These are phyloP conservation scores for Groenewaldozyma sp. DNA, from an alignment of 1,139 yeast genomes.

Conservation along the genomic window DNA sequence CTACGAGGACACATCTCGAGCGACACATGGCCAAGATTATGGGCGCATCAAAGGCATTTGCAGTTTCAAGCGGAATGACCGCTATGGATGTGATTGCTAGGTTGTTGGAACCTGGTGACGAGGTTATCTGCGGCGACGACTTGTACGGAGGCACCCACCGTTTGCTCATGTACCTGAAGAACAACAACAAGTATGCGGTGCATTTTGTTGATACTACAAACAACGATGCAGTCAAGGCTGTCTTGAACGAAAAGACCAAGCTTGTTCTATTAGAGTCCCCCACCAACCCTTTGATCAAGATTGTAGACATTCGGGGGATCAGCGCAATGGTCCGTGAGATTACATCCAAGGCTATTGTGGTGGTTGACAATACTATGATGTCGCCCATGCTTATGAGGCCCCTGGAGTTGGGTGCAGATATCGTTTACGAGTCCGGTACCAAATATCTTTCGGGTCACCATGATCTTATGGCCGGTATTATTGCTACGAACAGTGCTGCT, in stretches of 20 bases:
- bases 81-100: constrained; percentile 78
- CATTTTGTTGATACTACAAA: constrained; percentile 78
- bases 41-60: constrained; percentile 63
- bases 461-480: constrained; percentile 90
- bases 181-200: constrained; percentile 59
- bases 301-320: constrained; percentile 65
- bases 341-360: constrained; percentile 64
- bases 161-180: constrained; percentile 61
- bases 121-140: constrained; percentile 88
- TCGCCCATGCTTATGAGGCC: constrained; percentile 83
- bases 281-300: constrained; percentile 84
- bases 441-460: constrained; percentile 90
- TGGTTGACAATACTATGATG: constrained; percentile 95
- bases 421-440: constrained; percentile 88
- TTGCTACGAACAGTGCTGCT: constrained; percentile 56
- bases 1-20: constrained; percentile 76
- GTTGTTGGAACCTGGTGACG: constrained; percentile 65
- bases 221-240: constrained; percentile 41
- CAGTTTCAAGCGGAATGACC: constrained; percentile 89
- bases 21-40: constrained; percentile 67
- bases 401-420: constrained; percentile 75
- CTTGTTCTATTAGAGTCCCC: constrained; percentile 84
- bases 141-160: constrained; percentile 90
- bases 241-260: constrained; percentile 43
- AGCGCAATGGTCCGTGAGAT: constrained; percentile 55